Conservation (phyloP, 2,329 filamentous ascomycete genomes). For the Sphaceloma murrayae region DNA sequence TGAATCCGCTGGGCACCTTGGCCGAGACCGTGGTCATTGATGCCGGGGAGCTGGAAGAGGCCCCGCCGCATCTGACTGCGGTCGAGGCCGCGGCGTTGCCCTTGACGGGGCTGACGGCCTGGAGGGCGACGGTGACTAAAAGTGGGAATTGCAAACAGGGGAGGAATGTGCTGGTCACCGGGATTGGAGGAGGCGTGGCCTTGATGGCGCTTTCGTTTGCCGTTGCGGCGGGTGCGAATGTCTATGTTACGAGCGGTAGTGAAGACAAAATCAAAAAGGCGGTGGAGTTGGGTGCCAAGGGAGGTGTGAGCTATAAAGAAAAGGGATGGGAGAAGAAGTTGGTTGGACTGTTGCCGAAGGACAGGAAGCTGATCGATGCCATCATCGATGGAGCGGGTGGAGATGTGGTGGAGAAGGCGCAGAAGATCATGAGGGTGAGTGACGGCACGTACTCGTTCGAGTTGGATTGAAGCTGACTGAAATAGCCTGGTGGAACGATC, state of each 20-base stretch:
- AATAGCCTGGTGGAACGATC: conserved; percentile 65
- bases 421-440: conserved; percentile 56
- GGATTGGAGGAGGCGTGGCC: conserved; percentile 87
- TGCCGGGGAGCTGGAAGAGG: conserved; percentile 63
- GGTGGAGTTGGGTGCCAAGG: conserved; percentile 60
- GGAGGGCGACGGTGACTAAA: conserved; percentile 78
- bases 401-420: conserved; percentile 62
- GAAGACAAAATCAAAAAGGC: conserved; percentile 67
- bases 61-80: conserved; percentile 60
- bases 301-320: conserved; percentile 74
- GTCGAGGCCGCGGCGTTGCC: conserved; percentile 76
- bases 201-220: conserved; percentile 73
- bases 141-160: conserved; percentile 53
- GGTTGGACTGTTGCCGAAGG: conserved; percentile 48
- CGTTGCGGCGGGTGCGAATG: conserved; percentile 60
- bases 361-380: conserved; percentile 63
- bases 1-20: conserved; percentile 58
- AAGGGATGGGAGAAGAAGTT: conserved; percentile 74
- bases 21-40: conserved; percentile 63
- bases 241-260: conserved; percentile 72
- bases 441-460: background rate
- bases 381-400: conserved; percentile 88
- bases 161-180: conserved; percentile 73
- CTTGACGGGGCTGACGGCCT: conserved; percentile 76
- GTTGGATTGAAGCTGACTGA: conserved; percentile 16